These are phyloP conservation scores for Eucalyptus tenuipes DNA, from an alignment of 345 rosid species.

Conservation along the genomic window DNA sequence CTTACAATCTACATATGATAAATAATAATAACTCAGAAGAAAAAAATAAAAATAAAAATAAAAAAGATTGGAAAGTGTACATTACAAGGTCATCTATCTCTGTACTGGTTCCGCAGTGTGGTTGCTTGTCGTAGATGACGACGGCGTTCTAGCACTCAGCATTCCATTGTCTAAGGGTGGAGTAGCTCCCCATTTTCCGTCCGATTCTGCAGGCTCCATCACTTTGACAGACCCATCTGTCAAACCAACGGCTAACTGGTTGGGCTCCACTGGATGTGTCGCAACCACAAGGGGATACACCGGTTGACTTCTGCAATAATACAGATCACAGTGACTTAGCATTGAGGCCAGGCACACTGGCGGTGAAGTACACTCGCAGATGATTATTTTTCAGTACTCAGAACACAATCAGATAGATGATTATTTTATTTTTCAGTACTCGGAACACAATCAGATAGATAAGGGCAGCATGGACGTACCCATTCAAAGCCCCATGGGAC, in stretches of 20 bases:
- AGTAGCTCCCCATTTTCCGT: constrained; percentile 41
- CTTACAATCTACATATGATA: not conserved
- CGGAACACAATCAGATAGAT: not conserved
- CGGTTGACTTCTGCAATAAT: constrained; percentile 10
- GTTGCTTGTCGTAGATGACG: constrained; percentile 23
- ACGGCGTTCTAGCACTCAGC: constrained; percentile 23
- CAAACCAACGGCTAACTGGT: constrained; percentile 57
- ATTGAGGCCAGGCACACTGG: not conserved
- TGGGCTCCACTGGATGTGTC: constrained; percentile 63
- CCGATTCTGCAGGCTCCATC: constrained; percentile 48
- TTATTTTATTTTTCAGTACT: not conserved
- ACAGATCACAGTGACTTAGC: not conserved
- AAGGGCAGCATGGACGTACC: not conserved
- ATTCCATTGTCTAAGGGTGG: constrained; percentile 31
- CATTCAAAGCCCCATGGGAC: constrained; percentile 6
- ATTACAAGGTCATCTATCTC: constrained; percentile 8
- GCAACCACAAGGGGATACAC: constrained; percentile 43
- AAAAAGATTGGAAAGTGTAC: not conserved
- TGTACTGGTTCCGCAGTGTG: constrained; percentile 28
- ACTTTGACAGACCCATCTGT: constrained; percentile 55
- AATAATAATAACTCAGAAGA: not conserved
- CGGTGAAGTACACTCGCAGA: not conserved
- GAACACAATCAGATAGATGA: not conserved
- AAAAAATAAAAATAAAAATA: too few relatives aligned
- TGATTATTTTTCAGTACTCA: not conserved